A percentile compares a stretch with the other conserved stretches of the same genome.
These are phyloP conservation scores for Trametes punicea DNA, from an alignment of 768 basidiomycete genomes.

Conservation along the genomic window DNA sequence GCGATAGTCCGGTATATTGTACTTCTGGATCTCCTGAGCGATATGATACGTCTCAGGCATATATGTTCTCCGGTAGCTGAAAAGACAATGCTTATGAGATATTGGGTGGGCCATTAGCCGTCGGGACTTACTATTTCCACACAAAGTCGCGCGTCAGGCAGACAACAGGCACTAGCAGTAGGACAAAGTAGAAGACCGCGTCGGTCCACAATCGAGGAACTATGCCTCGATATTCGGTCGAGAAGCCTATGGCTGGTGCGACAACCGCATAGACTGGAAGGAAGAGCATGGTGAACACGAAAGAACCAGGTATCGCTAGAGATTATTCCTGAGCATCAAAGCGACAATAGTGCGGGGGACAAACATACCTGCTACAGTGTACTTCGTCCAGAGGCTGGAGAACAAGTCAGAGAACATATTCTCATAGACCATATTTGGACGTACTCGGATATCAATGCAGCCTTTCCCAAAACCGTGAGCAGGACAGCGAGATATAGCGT, in stretches of 20 bases:
- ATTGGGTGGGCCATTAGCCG: slow-evolving; percentile 10
- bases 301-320: slow-evolving; percentile 95
- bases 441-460: slow-evolving; percentile 95
- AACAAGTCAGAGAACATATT: background rate
- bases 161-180: slow-evolving; percentile 79
- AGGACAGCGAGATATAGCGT: slow-evolving; percentile 92
- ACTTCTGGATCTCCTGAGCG: slow-evolving; percentile 98
- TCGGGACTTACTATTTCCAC: slow-evolving; percentile 87
- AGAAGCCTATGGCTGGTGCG: slow-evolving; percentile 85
- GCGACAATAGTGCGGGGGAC: background rate
- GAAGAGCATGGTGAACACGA: slow-evolving; percentile 94
- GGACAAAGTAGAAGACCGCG: slow-evolving; percentile 83
- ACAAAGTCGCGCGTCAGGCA: slow-evolving; percentile 86
- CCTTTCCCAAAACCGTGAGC: slow-evolving; percentile 94
- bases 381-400: slow-evolving; percentile 96
- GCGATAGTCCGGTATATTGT: slow-evolving; percentile 94
- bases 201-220: slow-evolving; percentile 90
- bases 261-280: slow-evolving; percentile 87
- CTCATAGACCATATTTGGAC: slow-evolving; percentile 30
- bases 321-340: too few relatives aligned
- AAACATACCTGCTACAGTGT: slow-evolving; percentile 81
- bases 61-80: slow-evolving; percentile 88
- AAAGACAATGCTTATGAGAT: background rate
- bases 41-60: slow-evolving; percentile 93
- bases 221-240: slow-evolving; percentile 84